Evolutionary conservation across 1,139 yeast genomes (phyloP).

Genomic region (Debaryomyces subglobosus): DNA sequence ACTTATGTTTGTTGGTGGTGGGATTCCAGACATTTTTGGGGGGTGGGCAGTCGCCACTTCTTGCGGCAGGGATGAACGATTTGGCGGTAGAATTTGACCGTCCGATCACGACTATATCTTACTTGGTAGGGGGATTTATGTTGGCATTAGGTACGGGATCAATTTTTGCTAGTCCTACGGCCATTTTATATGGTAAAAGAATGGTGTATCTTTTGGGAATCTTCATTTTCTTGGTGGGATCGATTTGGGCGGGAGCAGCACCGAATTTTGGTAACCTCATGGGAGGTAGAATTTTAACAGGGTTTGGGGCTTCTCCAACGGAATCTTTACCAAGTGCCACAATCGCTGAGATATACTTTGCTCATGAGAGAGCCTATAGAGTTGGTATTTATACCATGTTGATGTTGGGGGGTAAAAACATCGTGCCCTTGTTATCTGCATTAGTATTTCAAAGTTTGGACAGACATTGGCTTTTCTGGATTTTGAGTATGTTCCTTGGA

Average conservation of each 20-base stretch:
- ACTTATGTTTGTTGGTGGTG: constrained; percentile 52
- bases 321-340: constrained; percentile 66
- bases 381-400: constrained; percentile 64
- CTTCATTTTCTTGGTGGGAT: constrained; percentile 52
- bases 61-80: constrained; percentile 58
- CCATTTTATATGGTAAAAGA: constrained; percentile 63
- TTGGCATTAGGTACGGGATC: constrained; percentile 61
- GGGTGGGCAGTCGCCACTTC: constrained; percentile 65
- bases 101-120: constrained; percentile 48
- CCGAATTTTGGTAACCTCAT: constrained; percentile 51
- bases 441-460: constrained; percentile 52
- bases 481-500: constrained; percentile 57
- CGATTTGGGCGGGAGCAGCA: constrained; percentile 58
- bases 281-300: constrained; percentile 61
- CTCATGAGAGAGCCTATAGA: constrained; percentile 68
- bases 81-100: constrained; percentile 48
- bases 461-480: constrained; percentile 68
- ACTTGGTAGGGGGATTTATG: constrained; percentile 64
- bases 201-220: constrained; percentile 55
- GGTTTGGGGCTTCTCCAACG: constrained; percentile 63
- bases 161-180: constrained; percentile 59
- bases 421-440: constrained; percentile 59
- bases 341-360: constrained; percentile 64
- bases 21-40: constrained; percentile 64
- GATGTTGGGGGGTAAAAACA: constrained; percentile 63